phyloP scores from a whole-genome alignment of 805 yeast species.

The Nakazawaea wickerhamii region DNA sequence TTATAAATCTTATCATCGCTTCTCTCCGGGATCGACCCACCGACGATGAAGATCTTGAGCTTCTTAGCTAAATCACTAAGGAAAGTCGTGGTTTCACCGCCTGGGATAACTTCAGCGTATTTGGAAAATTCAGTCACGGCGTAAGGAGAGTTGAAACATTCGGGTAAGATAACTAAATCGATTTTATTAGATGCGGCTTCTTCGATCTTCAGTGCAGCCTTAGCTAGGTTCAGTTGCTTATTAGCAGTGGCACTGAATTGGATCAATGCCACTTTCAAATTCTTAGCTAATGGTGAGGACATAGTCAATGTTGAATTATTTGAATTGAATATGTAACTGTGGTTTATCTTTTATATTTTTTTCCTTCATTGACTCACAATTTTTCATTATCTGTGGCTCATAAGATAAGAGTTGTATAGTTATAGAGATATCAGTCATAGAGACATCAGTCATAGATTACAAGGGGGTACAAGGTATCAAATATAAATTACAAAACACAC shows the following conservation, averaged over 20 bases:
- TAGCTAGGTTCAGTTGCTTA: constrained; percentile 68
- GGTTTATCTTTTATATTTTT: background rate
- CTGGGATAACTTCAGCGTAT: constrained; percentile 83
- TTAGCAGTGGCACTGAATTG: constrained; percentile 81
- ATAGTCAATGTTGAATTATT: background rate
- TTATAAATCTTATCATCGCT: constrained; percentile 59
- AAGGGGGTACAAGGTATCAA: background rate
- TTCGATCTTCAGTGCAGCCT: constrained; percentile 57
- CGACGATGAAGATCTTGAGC: constrained; percentile 61
- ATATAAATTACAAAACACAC: background rate
- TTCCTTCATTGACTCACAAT: too few relatives aligned
- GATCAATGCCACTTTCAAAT: constrained; percentile 73
- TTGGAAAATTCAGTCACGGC: constrained; percentile 80
- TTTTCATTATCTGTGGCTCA: too few relatives aligned
- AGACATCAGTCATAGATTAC: too few relatives aligned
- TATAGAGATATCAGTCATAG: too few relatives aligned
- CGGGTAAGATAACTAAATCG: constrained; percentile 83
- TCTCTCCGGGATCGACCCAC: constrained; percentile 90
- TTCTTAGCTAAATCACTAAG: constrained; percentile 63
- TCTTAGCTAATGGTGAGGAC: constrained; percentile 35
- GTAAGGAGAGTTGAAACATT: constrained; percentile 95
- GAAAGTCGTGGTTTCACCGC: constrained; percentile 60
- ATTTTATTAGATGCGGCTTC: constrained; percentile 58
- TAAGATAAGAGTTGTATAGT: too few relatives aligned
- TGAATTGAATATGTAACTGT: background rate